Base-by-base conservation (phyloP, 768 basidiomycete species). In the Chalciporus pseudorubinellus region DNA sequence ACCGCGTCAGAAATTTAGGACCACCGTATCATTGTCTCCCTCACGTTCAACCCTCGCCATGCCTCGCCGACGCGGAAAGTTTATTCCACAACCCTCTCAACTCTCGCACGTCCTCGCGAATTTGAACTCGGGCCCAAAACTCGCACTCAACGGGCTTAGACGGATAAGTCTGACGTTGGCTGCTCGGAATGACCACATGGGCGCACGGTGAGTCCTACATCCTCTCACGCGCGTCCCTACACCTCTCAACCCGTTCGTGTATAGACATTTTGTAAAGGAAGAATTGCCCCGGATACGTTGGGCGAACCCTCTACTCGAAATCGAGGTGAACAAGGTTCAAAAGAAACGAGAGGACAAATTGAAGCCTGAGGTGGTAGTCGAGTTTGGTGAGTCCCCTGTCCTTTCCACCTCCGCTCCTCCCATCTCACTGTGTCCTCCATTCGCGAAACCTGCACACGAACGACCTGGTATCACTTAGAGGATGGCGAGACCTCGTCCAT, bases 221-320 rank as follows among this genome's bases (percentile, higher is more conserved):
- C 18, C 14, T 19, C 28, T 16, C 16, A 9, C 26, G 7, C 26
- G 6, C 26, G 26, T 26, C 1, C 26, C 26, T 26, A 26, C 26
- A 6, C 9, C 26, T 26, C 26, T 26, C 26, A 26, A 12, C 28
- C 3, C n/a, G 22, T 12, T 4, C 18, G 3, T 48, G 13, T 46
- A 14, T 16, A 89, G 90, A 40, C 83, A 89, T 72, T 92, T 92
- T 56, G 77, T 87, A 34, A 88, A 87, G 62, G 83, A 92, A 36
- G 77, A 87, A n/a, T 70, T 92, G 0, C 87, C 87, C 1, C 76
- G 87, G 26, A 87, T 92, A 74, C 84, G 81, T 11, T 90, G 80
- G 66, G 84, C 81, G 1, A 92, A 92, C 59, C 89, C 89, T 0
- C 65, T 74, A 8, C 59, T 92, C 21, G 72, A 78, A 26, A 83